Base-by-base conservation (phyloP, 768 basidiomycete genomes). In the Boletus tylopilopsis region DNA sequence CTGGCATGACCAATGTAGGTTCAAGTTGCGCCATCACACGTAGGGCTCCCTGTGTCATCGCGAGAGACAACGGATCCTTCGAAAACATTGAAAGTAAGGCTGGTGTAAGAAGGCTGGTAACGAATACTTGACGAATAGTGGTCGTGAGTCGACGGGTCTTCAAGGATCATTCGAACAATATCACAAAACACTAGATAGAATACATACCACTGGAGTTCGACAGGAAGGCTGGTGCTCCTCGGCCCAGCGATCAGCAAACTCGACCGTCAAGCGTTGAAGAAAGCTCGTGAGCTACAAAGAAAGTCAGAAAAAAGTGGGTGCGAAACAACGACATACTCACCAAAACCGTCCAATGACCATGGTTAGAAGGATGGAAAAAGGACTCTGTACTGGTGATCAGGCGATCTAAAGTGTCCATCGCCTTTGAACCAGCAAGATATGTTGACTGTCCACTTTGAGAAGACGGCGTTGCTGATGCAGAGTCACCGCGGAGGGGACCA, bases 311-410 rank as follows among this genome's bases (percentile, higher is more conserved):
- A 42, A 34, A 44, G 11, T 39, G 24, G 12, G 6, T 9, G 2
- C 7, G 27, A 40, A 44, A 13, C 16, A 45, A 23, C 2, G 12
- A 24, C 9, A 9, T 6, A 52, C 57, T 43, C 24, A 62, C 68
- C 53, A 64, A 45, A 34, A 68, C 54, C 8, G 90, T 87, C 90
- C 93, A 96, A 25, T 77, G 71, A 4, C 94, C 94, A 25, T 84
- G 84, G 63, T 96, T 96, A 4, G 90, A 90, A 2, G 95, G 95
- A 66, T 98, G 95, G 71, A 97, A 98, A 74, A 88, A 95, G 0
- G 87, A 84, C 63, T 98, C 95, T 6, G 88, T 90, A 59, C 90
- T 94, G 13, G 90, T 94, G 53, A 98, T 81, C 35, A 98, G 71
- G 56, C 84, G 84, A 57, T 90, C 89, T 23, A 98, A 73, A 13